Percentiles rank a stretch among this genome's conserved stretches.
Conservation (phyloP, 2,329 filamentous ascomycete species). For the Colletotrichum somersetense region DNA sequence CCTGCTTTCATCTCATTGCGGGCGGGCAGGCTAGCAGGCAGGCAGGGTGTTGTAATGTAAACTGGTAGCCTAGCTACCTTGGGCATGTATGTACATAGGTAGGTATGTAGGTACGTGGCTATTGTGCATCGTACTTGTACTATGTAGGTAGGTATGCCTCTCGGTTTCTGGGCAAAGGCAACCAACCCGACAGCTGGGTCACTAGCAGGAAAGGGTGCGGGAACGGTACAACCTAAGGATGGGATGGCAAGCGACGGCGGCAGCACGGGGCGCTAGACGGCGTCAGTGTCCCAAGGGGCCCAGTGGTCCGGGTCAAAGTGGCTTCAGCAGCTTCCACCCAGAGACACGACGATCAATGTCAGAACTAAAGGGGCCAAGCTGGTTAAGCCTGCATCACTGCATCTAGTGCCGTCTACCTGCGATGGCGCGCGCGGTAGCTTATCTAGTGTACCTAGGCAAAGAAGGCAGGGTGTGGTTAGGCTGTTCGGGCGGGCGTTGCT, state of each 20-base stretch:
- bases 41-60: no score
- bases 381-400: background rate
- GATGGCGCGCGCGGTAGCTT: background rate
- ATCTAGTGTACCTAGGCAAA: background rate
- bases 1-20: no score
- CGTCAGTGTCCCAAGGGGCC: conserved; percentile 16
- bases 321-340: conserved; percentile 19
- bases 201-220: conserved; percentile 10
- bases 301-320: conserved; percentile 28
- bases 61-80: no score
- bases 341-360: conserved; percentile 3
- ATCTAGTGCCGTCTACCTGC: background rate
- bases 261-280: conserved; percentile 32
- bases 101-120: no score
- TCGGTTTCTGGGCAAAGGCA: no score
- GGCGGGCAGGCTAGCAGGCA: no score
- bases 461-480: background rate
- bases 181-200: conserved; percentile 33
- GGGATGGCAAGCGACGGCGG: conserved; percentile 32
- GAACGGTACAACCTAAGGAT: conserved; percentile 27
- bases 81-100: no score
- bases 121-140: no score
- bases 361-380: conserved; percentile 1
- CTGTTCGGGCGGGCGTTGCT: background rate
- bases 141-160: no score